phyloP scores from a whole-genome alignment of 805 yeast species.

The Candida pseudoglaebosa region DNA sequence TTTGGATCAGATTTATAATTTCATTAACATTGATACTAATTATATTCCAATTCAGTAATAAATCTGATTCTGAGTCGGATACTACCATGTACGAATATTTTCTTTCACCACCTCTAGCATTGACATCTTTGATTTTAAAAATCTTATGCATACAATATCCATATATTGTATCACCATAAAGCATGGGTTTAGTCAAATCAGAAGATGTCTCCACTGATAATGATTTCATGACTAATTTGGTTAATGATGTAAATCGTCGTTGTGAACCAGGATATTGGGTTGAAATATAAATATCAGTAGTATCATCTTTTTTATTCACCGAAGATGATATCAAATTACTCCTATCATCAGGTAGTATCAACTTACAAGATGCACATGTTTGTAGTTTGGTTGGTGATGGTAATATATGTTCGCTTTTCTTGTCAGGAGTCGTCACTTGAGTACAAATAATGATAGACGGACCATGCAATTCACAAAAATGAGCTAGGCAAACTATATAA shows the following conservation, averaged over 20 bases:
- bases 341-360: conserved; percentile 44
- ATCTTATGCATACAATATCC: conserved; percentile 60
- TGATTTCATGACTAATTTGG: conserved; percentile 58
- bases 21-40: conserved; percentile 35
- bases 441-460: conserved; percentile 66
- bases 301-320: conserved; percentile 10
- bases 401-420: conserved; percentile 22
- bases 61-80: conserved; percentile 48
- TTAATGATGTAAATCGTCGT: conserved; percentile 48
- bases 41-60: conserved; percentile 54
- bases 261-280: conserved; percentile 57
- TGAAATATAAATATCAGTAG: conserved; percentile 42
- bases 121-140: conserved; percentile 58
- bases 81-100: conserved; percentile 59
- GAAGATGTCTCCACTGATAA: conserved; percentile 63
- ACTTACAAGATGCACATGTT: conserved; percentile 58
- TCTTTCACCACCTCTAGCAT: conserved; percentile 73
- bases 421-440: conserved; percentile 30
- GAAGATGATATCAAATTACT: conserved; percentile 13
- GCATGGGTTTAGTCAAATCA: conserved; percentile 57
- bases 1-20: conserved; percentile 27
- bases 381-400: conserved; percentile 40
- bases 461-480: conserved; percentile 77
- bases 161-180: conserved; percentile 56
- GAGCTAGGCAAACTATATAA: conserved; percentile 56